A percentile compares a stretch with the other conserved stretches of the same genome.
Conservation (phyloP, 805 yeast genomes). For the Millerozyma miso region DNA sequence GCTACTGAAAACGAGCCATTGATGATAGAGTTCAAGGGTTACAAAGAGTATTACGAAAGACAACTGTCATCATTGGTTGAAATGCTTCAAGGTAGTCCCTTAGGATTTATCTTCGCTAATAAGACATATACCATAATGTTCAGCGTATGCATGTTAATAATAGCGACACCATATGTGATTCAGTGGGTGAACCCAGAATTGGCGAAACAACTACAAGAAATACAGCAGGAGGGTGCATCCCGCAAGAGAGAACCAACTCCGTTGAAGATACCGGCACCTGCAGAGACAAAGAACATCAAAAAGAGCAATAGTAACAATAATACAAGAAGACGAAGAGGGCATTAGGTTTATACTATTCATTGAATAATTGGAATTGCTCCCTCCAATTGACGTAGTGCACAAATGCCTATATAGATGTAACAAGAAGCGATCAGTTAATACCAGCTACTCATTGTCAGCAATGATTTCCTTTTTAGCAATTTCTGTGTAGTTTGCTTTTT, state of each 20-base stretch:
- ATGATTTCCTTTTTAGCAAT: conserved; percentile 16
- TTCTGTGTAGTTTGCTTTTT: conserved; percentile 19
- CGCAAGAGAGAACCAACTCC: background rate
- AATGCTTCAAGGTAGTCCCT: conserved; percentile 36
- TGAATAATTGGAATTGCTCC: too few relatives aligned
- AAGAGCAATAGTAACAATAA: too few relatives aligned
- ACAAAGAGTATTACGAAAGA: conserved; percentile 32
- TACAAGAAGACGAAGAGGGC: background rate
- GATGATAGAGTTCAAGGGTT: conserved; percentile 13
- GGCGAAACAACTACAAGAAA: conserved; percentile 27
- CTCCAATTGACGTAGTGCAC: too few relatives aligned
- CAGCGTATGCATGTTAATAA: conserved; percentile 20
- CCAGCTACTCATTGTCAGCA: conserved; percentile 7
- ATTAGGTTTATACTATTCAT: background rate
- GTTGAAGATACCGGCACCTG: background rate
- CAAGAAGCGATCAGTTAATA: too few relatives aligned
- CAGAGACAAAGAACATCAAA: too few relatives aligned
- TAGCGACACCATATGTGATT: conserved; percentile 30
- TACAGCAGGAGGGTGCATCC: conserved; percentile 10
- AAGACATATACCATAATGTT: conserved; percentile 32
- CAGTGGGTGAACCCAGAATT: conserved; percentile 32
- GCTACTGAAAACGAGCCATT: conserved; percentile 14
- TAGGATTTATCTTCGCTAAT: conserved; percentile 38
- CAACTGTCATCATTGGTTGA: conserved; percentile 25
- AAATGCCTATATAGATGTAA: too few relatives aligned